Evolutionary conservation across 371 early-diverging fungal genomes (phyloP).

Genomic region (Rhizomucor pusillus): DNA sequence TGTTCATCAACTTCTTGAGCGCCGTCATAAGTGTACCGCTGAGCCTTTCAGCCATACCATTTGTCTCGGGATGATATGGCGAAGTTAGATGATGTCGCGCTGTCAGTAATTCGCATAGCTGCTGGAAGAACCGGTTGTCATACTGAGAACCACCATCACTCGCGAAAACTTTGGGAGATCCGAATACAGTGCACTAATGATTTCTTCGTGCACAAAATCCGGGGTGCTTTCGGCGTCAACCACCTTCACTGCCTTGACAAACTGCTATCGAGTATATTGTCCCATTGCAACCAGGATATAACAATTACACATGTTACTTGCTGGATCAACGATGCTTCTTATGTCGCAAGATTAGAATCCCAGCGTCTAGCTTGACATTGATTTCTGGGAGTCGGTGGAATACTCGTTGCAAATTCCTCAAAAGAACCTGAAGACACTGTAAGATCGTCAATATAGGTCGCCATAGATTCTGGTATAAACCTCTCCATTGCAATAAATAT

Average conservation of each 20-base stretch:
- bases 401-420: too few species aligned
- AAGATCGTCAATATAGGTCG: too few species aligned
- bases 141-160: conserved; percentile 27
- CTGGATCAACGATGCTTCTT: too few species aligned
- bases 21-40: background rate
- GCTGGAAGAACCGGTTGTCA: background rate
- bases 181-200: conserved; percentile 14
- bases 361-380: too few species aligned
- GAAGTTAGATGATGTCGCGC: background rate
- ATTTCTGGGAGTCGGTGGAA: too few species aligned
- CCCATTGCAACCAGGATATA: conserved; percentile 23
- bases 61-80: background rate
- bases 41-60: background rate
- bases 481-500: too few species aligned
- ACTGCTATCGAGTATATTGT: conserved; percentile 21
- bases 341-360: too few species aligned
- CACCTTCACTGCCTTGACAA: conserved; percentile 13
- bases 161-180: conserved; percentile 10
- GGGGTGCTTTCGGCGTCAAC: conserved; percentile 19
- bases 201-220: conserved; percentile 10
- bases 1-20: background rate
- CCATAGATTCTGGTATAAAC: too few species aligned
- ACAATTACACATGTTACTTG: conserved; percentile 6
- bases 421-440: too few species aligned
- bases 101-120: background rate